Evolutionary conservation across 169 alveolate species (phyloP), one percentile per base, ranked within the genome.

Genomic region (Cryptosporidium tyzzeri): DNA sequence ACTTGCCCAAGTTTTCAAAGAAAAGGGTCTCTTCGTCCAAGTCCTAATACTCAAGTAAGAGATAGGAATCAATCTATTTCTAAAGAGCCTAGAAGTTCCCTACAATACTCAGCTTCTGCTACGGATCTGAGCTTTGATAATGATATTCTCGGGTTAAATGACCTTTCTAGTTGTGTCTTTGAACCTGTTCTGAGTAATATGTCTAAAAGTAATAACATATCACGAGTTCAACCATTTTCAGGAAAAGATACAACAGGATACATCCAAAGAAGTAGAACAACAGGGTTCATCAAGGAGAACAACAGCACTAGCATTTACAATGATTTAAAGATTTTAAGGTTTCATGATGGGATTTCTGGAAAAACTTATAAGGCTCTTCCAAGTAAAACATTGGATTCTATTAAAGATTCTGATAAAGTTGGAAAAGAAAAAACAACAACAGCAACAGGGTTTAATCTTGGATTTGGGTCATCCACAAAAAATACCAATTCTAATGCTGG

Each of bases 301-400:
- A 59, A 21, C 8, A 58, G 21, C 4, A 59, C 69, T 6, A 59
- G 16, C 23, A 48, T 48, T 48, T 48, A 68, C 29, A 39, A 74
- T 74, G 71, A 26, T 29, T 35, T 74, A 39, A 55, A 41, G 45
- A 74, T 74, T 55, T 35, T 74, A 31, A 74, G 86, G 37, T 74
- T 74, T 35, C 86, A 74, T 44, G 86, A 74, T 61, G 86, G 86
- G 0, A 74, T 74, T 55, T 55, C 86, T 31, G 86, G 86, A 21
- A 74, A 74, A 18, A 58, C 86, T 53, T 74, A 21, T 12, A 74
- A 74, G 33, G n/a, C 55, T 31, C 23, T 31, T 3, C 31, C n/a
- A 59, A 59, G 41, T 23, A 59, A n/a, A 21, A 5, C 21, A 1
- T 26, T 23, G 10, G 10, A 12, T 12, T 48, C 35, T 33, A 16